These are phyloP conservation scores for Rhodotorula sp. DNA, from an alignment of 1,284 basidiomycete species.

Conservation along the genomic window DNA sequence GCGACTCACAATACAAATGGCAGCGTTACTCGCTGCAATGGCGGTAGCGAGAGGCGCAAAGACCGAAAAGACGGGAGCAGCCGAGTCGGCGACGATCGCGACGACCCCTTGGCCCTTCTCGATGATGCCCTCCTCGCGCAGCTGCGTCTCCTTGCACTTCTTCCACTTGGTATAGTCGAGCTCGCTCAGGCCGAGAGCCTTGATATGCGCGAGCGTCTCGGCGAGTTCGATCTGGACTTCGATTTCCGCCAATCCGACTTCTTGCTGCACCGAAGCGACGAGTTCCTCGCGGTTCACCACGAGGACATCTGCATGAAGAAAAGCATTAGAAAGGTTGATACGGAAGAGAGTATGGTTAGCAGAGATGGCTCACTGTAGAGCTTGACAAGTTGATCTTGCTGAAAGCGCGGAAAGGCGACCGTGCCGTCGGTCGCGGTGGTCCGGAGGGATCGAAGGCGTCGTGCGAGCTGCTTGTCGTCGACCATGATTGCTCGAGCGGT, in stretches of 20 bases:
- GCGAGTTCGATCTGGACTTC: slow-evolving; percentile 12
- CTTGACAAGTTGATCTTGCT: slow-evolving; percentile 11
- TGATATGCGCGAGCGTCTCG: slow-evolving; percentile 1
- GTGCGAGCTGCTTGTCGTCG: not conserved
- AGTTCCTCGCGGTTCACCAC: slow-evolving; percentile 1
- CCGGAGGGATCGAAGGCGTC: not conserved
- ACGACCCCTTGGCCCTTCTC: slow-evolving; percentile 1
- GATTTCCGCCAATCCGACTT: not conserved
- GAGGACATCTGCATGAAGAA: not conserved
- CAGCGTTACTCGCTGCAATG: slow-evolving; percentile 10
- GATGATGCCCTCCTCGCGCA: not conserved
- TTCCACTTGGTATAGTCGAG: not conserved
- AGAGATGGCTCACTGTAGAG: slow-evolving; percentile 11
- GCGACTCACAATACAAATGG: not conserved
- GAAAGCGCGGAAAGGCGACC: slow-evolving; percentile 6
- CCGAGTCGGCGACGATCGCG: not conserved
- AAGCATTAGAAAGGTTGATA: no score
- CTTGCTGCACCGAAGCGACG: not conserved
- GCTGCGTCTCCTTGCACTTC: not conserved
- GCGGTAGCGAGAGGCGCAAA: slow-evolving; percentile 8
- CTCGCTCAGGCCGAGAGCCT: not conserved
- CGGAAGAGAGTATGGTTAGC: not conserved
- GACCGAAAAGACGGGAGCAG: slow-evolving; percentile 6
- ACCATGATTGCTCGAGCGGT: not conserved
- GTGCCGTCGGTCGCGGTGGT: slow-evolving; percentile 1